A percentile compares a stretch with the other conserved stretches of the same genome.
phyloP scores from a whole-genome alignment of 2,329 filamentous ascomycete genomes.

The Microsporum ferrugineum region DNA sequence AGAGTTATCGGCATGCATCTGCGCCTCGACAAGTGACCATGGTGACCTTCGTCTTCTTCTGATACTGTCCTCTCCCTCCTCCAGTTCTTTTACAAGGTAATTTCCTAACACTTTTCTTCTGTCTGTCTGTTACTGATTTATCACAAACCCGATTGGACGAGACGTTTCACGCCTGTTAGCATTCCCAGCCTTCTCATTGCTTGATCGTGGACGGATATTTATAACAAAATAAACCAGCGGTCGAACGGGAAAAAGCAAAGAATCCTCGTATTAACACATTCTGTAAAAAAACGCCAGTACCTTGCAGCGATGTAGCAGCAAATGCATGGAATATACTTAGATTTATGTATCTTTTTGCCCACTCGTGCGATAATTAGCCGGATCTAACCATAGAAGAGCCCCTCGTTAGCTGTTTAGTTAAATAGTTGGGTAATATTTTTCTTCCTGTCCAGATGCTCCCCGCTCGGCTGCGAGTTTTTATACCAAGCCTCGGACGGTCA shows the following conservation, averaged over 20 bases:
- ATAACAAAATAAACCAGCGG: background rate
- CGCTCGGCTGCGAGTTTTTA: constrained; percentile 6
- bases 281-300: background rate
- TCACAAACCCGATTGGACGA: background rate
- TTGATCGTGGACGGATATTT: background rate
- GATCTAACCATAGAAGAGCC: constrained; percentile 1
- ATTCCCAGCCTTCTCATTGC: background rate
- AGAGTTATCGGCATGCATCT: background rate
- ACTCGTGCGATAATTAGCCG: constrained; percentile 3
- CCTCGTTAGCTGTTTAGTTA: background rate
- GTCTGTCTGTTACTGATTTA: no score
- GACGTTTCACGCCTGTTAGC: background rate
- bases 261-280: background rate
- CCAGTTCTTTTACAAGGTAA: no score
- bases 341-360: background rate
- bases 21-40: background rate
- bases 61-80: no score
- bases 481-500: background rate
- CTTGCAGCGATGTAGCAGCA: background rate
- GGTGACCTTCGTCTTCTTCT: no score
- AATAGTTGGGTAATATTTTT: background rate
- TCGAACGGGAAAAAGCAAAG: background rate
- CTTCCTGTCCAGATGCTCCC: constrained; percentile 13
- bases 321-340: no score
- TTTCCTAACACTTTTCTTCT: no score